A percentile compares a stretch with the other conserved stretches of the same genome.
These are phyloP conservation scores for Aegilops sharonensis DNA, from an alignment of 176 grass and related monocot genomes.

Conservation along the genomic window DNA sequence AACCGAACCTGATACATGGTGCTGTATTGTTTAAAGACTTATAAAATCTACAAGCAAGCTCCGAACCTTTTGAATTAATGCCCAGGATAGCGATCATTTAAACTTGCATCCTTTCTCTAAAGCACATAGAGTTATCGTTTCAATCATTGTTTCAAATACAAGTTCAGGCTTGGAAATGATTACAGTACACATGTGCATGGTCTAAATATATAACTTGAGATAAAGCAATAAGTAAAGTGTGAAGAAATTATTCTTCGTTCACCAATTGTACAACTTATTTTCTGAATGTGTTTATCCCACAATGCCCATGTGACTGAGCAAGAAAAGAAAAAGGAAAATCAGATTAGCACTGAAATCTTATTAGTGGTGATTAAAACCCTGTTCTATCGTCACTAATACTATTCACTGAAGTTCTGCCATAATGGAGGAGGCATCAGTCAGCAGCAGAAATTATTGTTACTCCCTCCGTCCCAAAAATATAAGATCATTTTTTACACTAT, in stretches of 20 bases:
- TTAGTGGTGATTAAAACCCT: not conserved
- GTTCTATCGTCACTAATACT: not conserved
- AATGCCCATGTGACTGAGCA: not conserved
- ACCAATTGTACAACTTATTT: not conserved
- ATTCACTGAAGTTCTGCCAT: not conserved
- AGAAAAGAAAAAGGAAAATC: not conserved
- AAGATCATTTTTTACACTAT: too few species aligned
- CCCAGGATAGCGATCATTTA: not conserved
- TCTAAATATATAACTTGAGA: not conserved
- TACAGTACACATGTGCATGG: not conserved
- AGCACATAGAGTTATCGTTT: not conserved
- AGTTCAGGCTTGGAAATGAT: constrained; percentile 6
- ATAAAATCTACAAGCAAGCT: too few species aligned
- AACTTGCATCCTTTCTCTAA: not conserved
- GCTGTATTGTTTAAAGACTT: too few species aligned
- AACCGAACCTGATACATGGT: too few species aligned
- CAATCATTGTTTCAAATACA: not conserved
- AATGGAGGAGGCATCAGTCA: not conserved
- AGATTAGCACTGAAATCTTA: not conserved
- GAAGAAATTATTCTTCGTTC: not conserved
- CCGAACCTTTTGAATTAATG: not conserved
- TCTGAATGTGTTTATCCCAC: not conserved
- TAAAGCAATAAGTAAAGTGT: not conserved
- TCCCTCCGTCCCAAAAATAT: not conserved
- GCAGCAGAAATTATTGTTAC: not conserved